Conservation (phyloP, 495 filamentous ascomycete species). For the Podospora pseudocomata region DNA sequence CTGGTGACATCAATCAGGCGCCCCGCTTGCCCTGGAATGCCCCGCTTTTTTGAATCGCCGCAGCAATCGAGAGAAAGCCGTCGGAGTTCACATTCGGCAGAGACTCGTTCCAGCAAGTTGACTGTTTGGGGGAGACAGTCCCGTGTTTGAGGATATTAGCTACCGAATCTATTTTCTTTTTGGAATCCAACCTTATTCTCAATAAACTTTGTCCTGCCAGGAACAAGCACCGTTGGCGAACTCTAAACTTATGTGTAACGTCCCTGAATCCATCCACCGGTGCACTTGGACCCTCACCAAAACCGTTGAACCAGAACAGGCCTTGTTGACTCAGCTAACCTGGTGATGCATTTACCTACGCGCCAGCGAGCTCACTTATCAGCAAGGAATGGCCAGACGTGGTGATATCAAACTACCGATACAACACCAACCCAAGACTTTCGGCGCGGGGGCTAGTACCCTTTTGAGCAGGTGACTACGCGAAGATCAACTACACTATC, state of each 20-base stretch:
- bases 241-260: background rate
- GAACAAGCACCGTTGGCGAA: background rate
- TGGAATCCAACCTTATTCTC: background rate
- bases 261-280: no score
- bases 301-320: background rate
- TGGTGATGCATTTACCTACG: background rate
- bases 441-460: background rate
- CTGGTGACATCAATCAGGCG: slow-evolving; percentile 3
- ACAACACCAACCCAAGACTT: background rate
- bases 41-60: background rate
- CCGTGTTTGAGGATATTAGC: background rate
- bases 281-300: no score
- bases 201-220: background rate
- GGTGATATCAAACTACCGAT: background rate
- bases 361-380: background rate
- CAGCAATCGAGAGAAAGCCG: background rate
- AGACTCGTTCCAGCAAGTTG: background rate
- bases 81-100: background rate
- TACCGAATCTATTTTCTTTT: background rate
- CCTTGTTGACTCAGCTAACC: background rate
- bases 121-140: background rate
- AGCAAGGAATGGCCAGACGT: background rate
- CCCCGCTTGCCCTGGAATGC: slow-evolving; percentile 3
- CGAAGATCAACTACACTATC: background rate
- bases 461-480: background rate